Conservation (phyloP, 495 filamentous ascomycete species). For the Aspergillus leporis region DNA sequence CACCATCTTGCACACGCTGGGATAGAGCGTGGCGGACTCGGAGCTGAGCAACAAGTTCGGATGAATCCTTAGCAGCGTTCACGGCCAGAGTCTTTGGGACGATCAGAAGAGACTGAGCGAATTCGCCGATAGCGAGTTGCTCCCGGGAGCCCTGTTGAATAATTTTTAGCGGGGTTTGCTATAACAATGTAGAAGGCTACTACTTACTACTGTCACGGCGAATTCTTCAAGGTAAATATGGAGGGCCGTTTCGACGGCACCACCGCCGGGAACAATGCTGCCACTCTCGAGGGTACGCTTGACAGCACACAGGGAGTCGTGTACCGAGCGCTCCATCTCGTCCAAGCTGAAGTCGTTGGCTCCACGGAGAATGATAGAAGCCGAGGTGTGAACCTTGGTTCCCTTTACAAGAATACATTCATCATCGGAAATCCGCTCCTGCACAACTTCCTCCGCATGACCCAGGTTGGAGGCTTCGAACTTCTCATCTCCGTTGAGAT, state of each 20-base stretch:
- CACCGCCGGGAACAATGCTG: constrained; percentile 93
- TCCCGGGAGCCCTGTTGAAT: constrained; percentile 77
- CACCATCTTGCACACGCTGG: constrained; percentile 81
- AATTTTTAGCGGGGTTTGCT: constrained; percentile 17
- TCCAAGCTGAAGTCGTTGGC: constrained; percentile 96
- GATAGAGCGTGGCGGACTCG: constrained; percentile 92
- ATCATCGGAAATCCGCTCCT: constrained; percentile 97
- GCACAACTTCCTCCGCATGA: constrained; percentile 88
- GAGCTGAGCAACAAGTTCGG: constrained; percentile 92
- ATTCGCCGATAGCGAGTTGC: constrained; percentile 97
- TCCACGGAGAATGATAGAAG: constrained; percentile 95
- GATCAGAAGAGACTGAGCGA: constrained; percentile 88
- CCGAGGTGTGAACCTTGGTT: constrained; percentile 88
- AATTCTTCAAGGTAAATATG: constrained; percentile 99
- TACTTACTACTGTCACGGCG: constrained; percentile 86
- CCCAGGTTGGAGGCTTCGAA: constrained; percentile 90
- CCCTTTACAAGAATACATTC: constrained; percentile 98
- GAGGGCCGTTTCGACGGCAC: constrained; percentile 96
- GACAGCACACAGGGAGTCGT: constrained; percentile 94
- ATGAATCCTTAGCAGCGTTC: constrained; percentile 94
- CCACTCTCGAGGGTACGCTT: constrained; percentile 97
- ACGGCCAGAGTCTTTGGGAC: constrained; percentile 97
- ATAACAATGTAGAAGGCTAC: background rate
- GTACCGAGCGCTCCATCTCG: constrained; percentile 98
- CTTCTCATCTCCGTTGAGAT: constrained; percentile 95